Evolutionary conservation across 345 rosid genomes (phyloP).

Genomic region (Linum lewisii): DNA sequence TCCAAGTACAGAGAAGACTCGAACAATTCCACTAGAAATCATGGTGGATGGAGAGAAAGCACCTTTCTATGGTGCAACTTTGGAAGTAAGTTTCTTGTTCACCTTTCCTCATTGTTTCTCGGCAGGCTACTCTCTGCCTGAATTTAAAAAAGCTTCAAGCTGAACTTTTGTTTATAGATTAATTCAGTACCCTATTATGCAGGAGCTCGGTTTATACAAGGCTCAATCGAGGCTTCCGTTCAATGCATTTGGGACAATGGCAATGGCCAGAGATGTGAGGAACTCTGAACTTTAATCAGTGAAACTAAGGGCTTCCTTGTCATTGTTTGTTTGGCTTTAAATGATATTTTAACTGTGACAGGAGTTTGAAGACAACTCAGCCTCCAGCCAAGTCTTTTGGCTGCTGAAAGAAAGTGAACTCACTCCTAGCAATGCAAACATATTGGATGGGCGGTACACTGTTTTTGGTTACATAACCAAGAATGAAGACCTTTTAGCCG

Average conservation of each 20-base stretch:
- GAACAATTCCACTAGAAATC: constrained; percentile 80
- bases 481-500: constrained; percentile 76
- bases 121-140: not conserved
- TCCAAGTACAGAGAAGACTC: constrained; percentile 84
- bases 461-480: constrained; percentile 88
- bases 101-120: not conserved
- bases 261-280: constrained; percentile 98
- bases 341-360: constrained; percentile 17
- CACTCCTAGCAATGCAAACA: constrained; percentile 92
- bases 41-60: constrained; percentile 71
- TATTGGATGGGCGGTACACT: constrained; percentile 89
- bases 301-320: no score
- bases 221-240: constrained; percentile 96
- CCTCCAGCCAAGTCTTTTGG: constrained; percentile 95
- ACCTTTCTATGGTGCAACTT: constrained; percentile 72
- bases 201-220: constrained; percentile 97
- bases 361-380: constrained; percentile 95
- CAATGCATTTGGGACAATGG: constrained; percentile 99
- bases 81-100: constrained; percentile 47
- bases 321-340: not conserved
- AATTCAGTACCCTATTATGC: constrained; percentile 10
- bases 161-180: no score
- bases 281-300: not conserved
- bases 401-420: constrained; percentile 94
- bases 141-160: no score